These are phyloP conservation scores for Cladorrhinum sp. DNA, from an alignment of 2,329 filamentous ascomycete genomes.

Conservation along the genomic window DNA sequence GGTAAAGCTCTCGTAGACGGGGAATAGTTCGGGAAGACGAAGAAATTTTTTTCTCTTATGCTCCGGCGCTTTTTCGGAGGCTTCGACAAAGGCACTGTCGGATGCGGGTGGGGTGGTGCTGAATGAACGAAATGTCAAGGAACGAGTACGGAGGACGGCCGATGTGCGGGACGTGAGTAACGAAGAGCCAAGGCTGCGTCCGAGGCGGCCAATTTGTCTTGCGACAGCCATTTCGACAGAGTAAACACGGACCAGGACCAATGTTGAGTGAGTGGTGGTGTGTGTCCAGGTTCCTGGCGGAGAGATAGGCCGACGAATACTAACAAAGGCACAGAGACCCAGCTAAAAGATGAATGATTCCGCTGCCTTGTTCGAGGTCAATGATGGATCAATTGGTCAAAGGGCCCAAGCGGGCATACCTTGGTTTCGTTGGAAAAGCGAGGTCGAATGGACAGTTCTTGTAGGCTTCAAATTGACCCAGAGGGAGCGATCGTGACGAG, in stretches of 20 bases:
- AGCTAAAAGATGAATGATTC: not conserved
- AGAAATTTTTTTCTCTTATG: not conserved
- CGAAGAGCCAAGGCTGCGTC: slow-evolving; percentile 21
- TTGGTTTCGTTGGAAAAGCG: not conserved
- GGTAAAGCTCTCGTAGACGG: slow-evolving; percentile 63
- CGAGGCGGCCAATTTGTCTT: slow-evolving; percentile 24
- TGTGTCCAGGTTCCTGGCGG: not conserved
- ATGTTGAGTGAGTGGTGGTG: not conserved
- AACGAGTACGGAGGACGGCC: slow-evolving; percentile 6
- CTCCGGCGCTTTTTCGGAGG: not conserved
- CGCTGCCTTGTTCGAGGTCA: not conserved
- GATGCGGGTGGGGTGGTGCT: not conserved
- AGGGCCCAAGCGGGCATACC: not conserved
- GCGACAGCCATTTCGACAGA: slow-evolving; percentile 19
- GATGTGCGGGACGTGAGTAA: slow-evolving; percentile 16
- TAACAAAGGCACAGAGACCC: slow-evolving; percentile 3
- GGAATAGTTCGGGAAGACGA: slow-evolving; percentile 20
- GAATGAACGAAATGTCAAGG: not conserved
- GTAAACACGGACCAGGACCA: not conserved
- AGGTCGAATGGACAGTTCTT: not conserved
- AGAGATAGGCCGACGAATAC: not conserved
- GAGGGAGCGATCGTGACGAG: too few species aligned
- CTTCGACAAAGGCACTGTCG: not conserved
- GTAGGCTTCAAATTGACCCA: not conserved
- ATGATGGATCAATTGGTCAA: not conserved